Evolutionary conservation across 441 rosid species (phyloP), one percentile per base, ranked within the genome.

Genomic region (Omphalea diandra): DNA sequence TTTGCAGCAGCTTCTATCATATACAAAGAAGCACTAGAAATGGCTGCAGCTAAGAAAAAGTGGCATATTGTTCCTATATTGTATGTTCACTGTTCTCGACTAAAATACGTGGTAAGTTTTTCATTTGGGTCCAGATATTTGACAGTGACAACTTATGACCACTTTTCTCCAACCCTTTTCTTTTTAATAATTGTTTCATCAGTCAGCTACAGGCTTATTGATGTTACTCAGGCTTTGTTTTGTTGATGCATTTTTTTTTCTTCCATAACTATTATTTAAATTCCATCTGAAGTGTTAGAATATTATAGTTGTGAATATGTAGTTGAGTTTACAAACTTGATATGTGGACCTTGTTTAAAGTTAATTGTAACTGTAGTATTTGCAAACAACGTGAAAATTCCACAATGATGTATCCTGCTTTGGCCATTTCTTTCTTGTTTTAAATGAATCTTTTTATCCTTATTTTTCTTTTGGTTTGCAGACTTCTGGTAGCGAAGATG

Each of bases 31-130:
- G 97, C 97, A 68, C 65, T 94, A 63, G 82, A 88, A 74, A 73
- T 77, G 73, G 83, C 90, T 79, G 74, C 60, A 50, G 76, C 76
- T 29, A 77, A 80, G 70, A 67, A 81, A 64, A 83, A 82, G 63
- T 70, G 66, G 57, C 75, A 82, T 79, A 75, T 60, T 61, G 82
- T 87, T 7, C 85, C 97, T 26, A 49, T 70, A 44, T 73, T 94
- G 74, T 88, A 88, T 66, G 68, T 88, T 73, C 82, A 87, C 57
- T 91, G 87, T 74, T 91, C 92, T 73, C 88, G 79, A 36, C 89
- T 89, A 69, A 78, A 83, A 68, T 87, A 77, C 82, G 75, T 83
- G 87, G 98, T 93, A 79, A 69, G 89, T 83, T 64, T 38, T 67
- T 72, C 67, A 17, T 64, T 56, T 47, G 33, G 24, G 32, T 56